These are phyloP conservation scores for Sugiyamaella japonica DNA, from an alignment of 1,139 yeast species.

Conservation along the genomic window DNA sequence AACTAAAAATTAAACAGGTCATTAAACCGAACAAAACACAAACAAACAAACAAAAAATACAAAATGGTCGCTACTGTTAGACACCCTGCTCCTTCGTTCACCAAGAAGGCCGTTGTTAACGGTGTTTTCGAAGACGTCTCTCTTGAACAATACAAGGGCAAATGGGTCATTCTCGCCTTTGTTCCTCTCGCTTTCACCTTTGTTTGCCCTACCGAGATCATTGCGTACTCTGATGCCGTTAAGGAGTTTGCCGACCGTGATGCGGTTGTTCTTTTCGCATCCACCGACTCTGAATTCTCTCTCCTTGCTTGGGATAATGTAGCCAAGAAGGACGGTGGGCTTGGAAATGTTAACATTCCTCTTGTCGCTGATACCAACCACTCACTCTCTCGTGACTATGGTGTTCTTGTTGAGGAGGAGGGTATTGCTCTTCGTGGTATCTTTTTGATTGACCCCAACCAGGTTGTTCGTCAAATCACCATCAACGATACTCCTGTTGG, in stretches of 20 bases:
- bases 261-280: slow-evolving; percentile 88
- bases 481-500: slow-evolving; percentile 98
- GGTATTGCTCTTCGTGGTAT: slow-evolving; percentile 98
- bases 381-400: slow-evolving; percentile 90
- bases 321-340: slow-evolving; percentile 96
- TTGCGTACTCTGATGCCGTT: slow-evolving; percentile 95
- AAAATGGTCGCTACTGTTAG: slow-evolving; percentile 84
- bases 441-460: slow-evolving; percentile 96
- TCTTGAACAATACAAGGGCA: slow-evolving; percentile 93
- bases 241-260: slow-evolving; percentile 85
- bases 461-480: slow-evolving; percentile 91
- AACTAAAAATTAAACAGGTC: too few species aligned
- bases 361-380: slow-evolving; percentile 96
- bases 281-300: slow-evolving; percentile 97
- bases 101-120: slow-evolving; percentile 94
- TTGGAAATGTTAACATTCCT: slow-evolving; percentile 93
- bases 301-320: slow-evolving; percentile 97
- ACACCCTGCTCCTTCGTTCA: slow-evolving; percentile 95
- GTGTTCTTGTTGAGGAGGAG: slow-evolving; percentile 92
- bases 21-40: not conserved
- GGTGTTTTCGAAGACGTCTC: slow-evolving; percentile 94
- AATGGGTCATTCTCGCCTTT: slow-evolving; percentile 96
- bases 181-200: slow-evolving; percentile 99
- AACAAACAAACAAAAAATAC: not conserved
- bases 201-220: slow-evolving; percentile 98